These are phyloP conservation scores for Hyphodiscus sp. DNA, from an alignment of 2,329 filamentous ascomycete genomes.

Conservation along the genomic window DNA sequence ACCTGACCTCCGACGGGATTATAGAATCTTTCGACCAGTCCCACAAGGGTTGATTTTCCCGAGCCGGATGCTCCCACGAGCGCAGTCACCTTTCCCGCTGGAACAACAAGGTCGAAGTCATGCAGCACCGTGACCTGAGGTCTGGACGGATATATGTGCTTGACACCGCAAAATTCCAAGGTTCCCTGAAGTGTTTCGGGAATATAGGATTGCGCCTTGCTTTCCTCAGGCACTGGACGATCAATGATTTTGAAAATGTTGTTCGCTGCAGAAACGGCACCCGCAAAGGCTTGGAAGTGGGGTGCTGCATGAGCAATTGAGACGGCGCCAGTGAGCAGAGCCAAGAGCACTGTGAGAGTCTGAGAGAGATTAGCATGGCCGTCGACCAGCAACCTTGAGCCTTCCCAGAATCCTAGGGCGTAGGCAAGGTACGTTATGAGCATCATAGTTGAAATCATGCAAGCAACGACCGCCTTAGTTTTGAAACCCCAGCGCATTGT, in stretches of 20 bases:
- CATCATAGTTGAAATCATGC: constrained; percentile 65
- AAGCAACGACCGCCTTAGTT: constrained; percentile 66
- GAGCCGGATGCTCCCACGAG: constrained; percentile 91
- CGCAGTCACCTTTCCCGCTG: constrained; percentile 89
- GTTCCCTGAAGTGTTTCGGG: constrained; percentile 68
- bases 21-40: constrained; percentile 93
- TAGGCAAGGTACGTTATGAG: constrained; percentile 68
- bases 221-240: constrained; percentile 38
- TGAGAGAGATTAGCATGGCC: constrained; percentile 60
- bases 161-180: constrained; percentile 75
- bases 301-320: constrained; percentile 82
- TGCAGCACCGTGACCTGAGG: constrained; percentile 87
- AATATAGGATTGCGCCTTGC: constrained; percentile 48
- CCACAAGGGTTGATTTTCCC: constrained; percentile 91
- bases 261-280: constrained; percentile 70
- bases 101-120: constrained; percentile 70
- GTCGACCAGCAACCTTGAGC: constrained; percentile 64
- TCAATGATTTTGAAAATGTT: constrained; percentile 97
- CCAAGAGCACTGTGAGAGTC: constrained; percentile 80
- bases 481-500: constrained; percentile 73
- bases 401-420: constrained; percentile 82
- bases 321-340: constrained; percentile 89
- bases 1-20: constrained; percentile 76
- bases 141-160: constrained; percentile 90
- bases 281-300: constrained; percentile 79